Percentiles rank a stretch among this genome's conserved stretches.
Conservation (phyloP, 345 rosid species). For the Populus davidiana region DNA sequence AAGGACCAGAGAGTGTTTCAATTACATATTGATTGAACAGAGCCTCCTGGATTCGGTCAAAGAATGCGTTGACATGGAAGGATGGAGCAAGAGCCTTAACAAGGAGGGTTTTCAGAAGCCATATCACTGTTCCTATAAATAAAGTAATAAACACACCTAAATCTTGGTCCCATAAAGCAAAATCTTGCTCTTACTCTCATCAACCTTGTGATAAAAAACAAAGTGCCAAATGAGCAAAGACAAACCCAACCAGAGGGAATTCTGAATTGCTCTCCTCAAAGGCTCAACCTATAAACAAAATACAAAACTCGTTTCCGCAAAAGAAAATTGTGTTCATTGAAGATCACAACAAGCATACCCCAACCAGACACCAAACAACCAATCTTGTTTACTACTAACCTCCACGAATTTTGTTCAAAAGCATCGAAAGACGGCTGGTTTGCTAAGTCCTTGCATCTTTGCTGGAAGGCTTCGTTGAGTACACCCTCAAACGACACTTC, state of each 20-base stretch:
- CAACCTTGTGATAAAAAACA: constrained; percentile 25
- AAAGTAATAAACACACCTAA: constrained; percentile 27
- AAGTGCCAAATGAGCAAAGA: constrained; percentile 38
- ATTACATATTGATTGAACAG: constrained; percentile 46
- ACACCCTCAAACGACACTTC: constrained; percentile 32
- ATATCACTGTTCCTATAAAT: constrained; percentile 34
- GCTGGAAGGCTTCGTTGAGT: constrained; percentile 23
- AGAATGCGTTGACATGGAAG: constrained; percentile 46
- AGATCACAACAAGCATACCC: constrained; percentile 36
- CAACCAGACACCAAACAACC: constrained; percentile 45
- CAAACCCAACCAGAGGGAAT: constrained; percentile 42
- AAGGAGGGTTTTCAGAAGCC: constrained; percentile 51
- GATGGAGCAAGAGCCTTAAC: constrained; percentile 50
- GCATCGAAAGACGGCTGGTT: constrained; percentile 1
- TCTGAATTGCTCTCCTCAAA: constrained; percentile 42
- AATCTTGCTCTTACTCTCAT: constrained; percentile 31
- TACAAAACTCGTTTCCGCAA: constrained; percentile 44
- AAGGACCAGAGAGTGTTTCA: constrained; percentile 37
- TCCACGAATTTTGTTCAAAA: constrained; percentile 30
- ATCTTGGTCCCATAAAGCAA: constrained; percentile 40
- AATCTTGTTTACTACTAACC: constrained; percentile 26
- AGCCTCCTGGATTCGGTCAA: constrained; percentile 53
- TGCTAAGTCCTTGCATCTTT: constrained; percentile 12
- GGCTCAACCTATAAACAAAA: constrained; percentile 53
- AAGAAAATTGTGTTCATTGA: constrained; percentile 38